phyloP scores from a whole-genome alignment of 2,329 filamentous ascomycete species.

The Trichoderma polysporum region DNA sequence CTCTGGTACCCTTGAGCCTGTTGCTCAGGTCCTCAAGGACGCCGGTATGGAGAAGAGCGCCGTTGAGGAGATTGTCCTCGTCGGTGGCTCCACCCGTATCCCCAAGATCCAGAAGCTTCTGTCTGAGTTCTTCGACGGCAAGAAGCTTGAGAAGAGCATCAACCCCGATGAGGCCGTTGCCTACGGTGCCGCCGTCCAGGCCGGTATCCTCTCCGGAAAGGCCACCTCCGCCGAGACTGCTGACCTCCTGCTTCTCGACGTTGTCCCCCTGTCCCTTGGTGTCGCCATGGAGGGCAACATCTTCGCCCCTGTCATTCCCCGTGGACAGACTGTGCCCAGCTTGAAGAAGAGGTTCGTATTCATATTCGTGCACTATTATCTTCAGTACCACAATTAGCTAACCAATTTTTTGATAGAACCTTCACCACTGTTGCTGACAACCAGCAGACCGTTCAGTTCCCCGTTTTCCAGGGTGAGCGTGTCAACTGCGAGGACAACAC shows the following conservation, averaged over 20 bases:
- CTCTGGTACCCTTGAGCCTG: constrained; percentile 88
- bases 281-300: constrained; percentile 99
- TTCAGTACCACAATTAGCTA: no score
- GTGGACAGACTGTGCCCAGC: constrained; percentile 72
- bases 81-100: constrained; percentile 98
- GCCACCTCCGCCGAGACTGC: constrained; percentile 91
- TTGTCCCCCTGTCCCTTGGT: constrained; percentile 93
- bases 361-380: no score
- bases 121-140: constrained; percentile 98
- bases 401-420: constrained; percentile 53
- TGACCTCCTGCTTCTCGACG: constrained; percentile 93
- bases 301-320: constrained; percentile 88
- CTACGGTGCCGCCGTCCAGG: constrained; percentile 97
- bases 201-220: constrained; percentile 97
- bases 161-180: constrained; percentile 99
- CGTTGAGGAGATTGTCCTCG: constrained; percentile 98
- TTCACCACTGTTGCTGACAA: constrained; percentile 83
- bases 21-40: constrained; percentile 96
- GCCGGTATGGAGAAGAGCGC: constrained; percentile 81
- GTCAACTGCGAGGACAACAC: constrained; percentile 99
- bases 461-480: constrained; percentile 93
- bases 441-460: constrained; percentile 74
- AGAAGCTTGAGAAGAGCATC: constrained; percentile 99
- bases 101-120: constrained; percentile 98
- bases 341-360: constrained; percentile 79